These are phyloP conservation scores for Pseudocercospora fijiensis DNA, from an alignment of 2,329 filamentous ascomycete species.

Conservation along the genomic window DNA sequence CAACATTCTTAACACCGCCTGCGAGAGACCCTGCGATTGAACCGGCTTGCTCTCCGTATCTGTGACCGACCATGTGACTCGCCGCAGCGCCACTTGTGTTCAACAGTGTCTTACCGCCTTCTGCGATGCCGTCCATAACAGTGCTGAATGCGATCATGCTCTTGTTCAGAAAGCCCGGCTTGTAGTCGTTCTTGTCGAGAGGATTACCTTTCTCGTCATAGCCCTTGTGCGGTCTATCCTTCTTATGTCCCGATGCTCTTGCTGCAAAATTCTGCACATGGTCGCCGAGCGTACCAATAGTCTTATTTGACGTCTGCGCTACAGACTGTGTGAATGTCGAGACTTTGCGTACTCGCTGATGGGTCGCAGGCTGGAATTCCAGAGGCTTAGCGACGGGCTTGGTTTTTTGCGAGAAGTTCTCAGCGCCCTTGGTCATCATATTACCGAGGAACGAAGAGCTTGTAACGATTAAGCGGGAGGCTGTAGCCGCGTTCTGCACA, in stretches of 20 bases:
- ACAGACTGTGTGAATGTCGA: slow-evolving; percentile 81
- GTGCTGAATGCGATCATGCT: slow-evolving; percentile 95
- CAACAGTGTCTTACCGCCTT: slow-evolving; percentile 76
- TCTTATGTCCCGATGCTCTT: slow-evolving; percentile 63
- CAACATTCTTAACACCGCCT: slow-evolving; percentile 91
- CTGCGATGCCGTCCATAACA: slow-evolving; percentile 87
- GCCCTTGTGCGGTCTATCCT: slow-evolving; percentile 55
- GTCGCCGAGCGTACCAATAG: slow-evolving; percentile 77
- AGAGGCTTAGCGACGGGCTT: slow-evolving; percentile 77
- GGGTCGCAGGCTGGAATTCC: slow-evolving; percentile 82
- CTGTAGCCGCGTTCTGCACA: slow-evolving; percentile 81
- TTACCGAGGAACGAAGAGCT: slow-evolving; percentile 77
- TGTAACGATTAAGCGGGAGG: slow-evolving; percentile 88
- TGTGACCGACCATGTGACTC: slow-evolving; percentile 81
- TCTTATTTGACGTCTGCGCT: slow-evolving; percentile 77
- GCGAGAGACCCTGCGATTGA: slow-evolving; percentile 72
- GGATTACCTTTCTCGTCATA: slow-evolving; percentile 69
- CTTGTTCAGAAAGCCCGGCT: slow-evolving; percentile 92
- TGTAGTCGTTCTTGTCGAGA: slow-evolving; percentile 59
- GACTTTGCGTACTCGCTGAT: slow-evolving; percentile 81
- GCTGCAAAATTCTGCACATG: slow-evolving; percentile 91
- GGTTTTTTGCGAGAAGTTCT: slow-evolving; percentile 75
- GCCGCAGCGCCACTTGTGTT: slow-evolving; percentile 74
- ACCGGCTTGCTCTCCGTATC: slow-evolving; percentile 83
- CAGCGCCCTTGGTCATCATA: slow-evolving; percentile 72